A percentile compares a stretch with the other conserved stretches of the same genome.
Conservation (phyloP, 176 grass and related monocot species). For the Oryza punctata region DNA sequence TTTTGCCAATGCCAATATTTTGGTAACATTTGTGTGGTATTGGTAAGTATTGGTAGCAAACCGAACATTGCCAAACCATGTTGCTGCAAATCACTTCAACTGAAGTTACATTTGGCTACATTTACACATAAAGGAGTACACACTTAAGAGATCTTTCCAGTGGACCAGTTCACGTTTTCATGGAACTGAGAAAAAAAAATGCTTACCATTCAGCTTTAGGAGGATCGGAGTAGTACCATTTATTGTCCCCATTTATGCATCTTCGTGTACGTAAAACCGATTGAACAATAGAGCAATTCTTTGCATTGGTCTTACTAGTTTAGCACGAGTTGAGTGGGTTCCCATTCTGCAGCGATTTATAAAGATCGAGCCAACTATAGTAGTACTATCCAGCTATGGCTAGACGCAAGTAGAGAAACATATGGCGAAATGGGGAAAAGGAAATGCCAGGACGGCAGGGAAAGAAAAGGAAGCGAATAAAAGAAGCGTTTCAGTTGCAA, state of each 20-base stretch:
- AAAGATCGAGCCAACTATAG: slow-evolving; percentile 25
- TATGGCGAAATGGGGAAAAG: not conserved
- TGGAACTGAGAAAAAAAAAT: not conserved
- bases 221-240: not conserved
- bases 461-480: not conserved
- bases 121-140: not conserved
- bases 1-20: too few species aligned
- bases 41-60: too few species aligned
- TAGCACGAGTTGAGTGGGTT: not conserved
- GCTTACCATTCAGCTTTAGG: not conserved
- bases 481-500: not conserved
- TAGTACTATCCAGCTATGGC: not conserved
- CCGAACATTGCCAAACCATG: too few species aligned
- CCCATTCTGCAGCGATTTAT: slow-evolving; percentile 14
- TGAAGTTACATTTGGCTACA: slow-evolving; percentile 6
- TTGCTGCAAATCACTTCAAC: not conserved
- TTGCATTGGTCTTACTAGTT: too few species aligned
- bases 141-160: not conserved
- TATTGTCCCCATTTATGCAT: not conserved
- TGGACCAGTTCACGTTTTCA: not conserved
- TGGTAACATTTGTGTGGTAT: too few species aligned
- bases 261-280: not conserved
- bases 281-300: too few species aligned
- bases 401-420: not conserved
- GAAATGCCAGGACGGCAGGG: slow-evolving; percentile 15